Evolutionary conservation across 805 yeast genomes (phyloP).

Genomic region (Barnettozyma siamensis): DNA sequence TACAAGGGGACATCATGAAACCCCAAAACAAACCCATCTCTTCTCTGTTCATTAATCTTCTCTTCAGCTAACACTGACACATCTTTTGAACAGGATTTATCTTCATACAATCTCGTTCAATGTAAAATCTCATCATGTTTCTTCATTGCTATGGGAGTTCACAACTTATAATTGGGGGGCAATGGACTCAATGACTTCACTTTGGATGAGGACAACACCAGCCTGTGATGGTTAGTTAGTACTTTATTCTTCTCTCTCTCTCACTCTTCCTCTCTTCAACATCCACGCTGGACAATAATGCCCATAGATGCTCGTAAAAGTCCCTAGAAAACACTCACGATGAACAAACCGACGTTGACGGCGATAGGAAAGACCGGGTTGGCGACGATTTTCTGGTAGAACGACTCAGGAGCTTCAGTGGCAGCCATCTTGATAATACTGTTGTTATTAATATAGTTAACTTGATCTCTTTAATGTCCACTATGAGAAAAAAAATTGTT

Average conservation of each 20-base stretch:
- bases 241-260: not conserved
- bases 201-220: constrained; percentile 72
- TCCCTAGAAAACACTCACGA: no score
- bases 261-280: no score
- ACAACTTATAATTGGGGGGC: constrained; percentile 52
- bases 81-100: no score
- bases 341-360: constrained; percentile 58
- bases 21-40: no score
- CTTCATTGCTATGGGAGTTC: not conserved
- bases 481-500: no score
- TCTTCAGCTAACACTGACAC: no score
- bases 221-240: constrained; percentile 29
- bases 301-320: no score
- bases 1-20: not conserved
- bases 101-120: no score
- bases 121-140: not conserved
- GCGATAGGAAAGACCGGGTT: constrained; percentile 63
- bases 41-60: no score
- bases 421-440: constrained; percentile 6
- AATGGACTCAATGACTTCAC: constrained; percentile 74
- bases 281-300: no score
- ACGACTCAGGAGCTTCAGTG: constrained; percentile 22
- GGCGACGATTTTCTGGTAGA: constrained; percentile 47
- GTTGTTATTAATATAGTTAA: no score
- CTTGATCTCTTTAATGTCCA: no score